Evolutionary conservation across 2,329 filamentous ascomycete genomes (phyloP).

Genomic region (Trichoderma koningiopsis): DNA sequence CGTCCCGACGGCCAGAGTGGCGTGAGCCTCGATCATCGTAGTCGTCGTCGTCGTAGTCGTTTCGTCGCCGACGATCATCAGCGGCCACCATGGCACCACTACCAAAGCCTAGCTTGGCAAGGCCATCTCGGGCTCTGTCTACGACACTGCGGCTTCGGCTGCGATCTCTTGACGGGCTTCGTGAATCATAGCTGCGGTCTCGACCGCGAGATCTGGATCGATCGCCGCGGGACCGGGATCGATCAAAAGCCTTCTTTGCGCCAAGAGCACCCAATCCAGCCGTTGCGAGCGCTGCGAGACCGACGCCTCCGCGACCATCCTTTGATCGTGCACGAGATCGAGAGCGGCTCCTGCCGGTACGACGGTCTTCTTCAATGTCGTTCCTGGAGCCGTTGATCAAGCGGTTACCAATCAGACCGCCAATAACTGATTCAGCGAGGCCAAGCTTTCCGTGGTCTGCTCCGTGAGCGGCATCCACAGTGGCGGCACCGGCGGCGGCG

Average conservation of each 20-base stretch:
- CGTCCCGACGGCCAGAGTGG: conserved; percentile 41
- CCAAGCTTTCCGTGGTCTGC: conserved; percentile 78
- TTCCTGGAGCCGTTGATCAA: conserved; percentile 77
- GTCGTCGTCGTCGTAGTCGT: conserved; percentile 45
- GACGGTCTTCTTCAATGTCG: conserved; percentile 63
- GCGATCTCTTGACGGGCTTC: conserved; percentile 50
- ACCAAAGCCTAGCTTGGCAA: conserved; percentile 64
- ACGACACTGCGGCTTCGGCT: conserved; percentile 65
- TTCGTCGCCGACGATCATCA: conserved; percentile 43
- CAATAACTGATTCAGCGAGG: conserved; percentile 82
- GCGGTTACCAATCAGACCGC: conserved; percentile 83
- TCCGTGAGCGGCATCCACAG: conserved; percentile 77
- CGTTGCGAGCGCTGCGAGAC: conserved; percentile 65
- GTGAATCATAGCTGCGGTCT: conserved; percentile 49
- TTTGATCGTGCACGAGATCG: conserved; percentile 65
- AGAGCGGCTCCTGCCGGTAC: conserved; percentile 67
- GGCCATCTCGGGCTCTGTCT: conserved; percentile 60
- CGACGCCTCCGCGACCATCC: conserved; percentile 48
- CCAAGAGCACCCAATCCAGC: conserved; percentile 63
- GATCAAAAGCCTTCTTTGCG: conserved; percentile 61
- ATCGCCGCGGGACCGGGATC: conserved; percentile 54
- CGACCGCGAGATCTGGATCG: conserved; percentile 53
- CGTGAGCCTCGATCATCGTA: conserved; percentile 47
- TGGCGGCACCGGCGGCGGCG: conserved; percentile 81
- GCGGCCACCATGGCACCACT: conserved; percentile 44